Evolutionary conservation across 1,284 basidiomycete species (phyloP).

Genomic region (Papiliotrema nemorosa): DNA sequence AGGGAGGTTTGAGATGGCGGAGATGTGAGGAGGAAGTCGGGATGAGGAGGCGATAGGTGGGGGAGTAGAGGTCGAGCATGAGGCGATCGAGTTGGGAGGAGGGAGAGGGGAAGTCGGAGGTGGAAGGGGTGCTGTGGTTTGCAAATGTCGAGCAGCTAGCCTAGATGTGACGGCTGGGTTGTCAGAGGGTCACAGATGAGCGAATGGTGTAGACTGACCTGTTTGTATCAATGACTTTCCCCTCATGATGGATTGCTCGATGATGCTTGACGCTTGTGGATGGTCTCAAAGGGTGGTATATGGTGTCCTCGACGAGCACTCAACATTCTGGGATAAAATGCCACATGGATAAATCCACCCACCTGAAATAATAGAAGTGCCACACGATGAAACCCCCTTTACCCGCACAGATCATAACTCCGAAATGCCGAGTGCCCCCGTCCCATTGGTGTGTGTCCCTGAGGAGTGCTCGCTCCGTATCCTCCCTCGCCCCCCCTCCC

Average conservation of each 20-base stretch:
- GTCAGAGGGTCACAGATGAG: neutral
- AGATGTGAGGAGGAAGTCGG: neutral
- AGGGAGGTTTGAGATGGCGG: conserved; percentile 33
- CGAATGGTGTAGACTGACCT: neutral
- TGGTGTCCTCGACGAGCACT: neutral
- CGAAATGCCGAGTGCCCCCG: conserved; percentile 3
- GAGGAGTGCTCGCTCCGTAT: neutral
- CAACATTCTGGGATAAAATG: conserved; percentile 2
- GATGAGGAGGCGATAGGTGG: conserved; percentile 13
- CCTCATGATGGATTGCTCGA: conserved; percentile 3
- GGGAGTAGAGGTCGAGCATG: conserved; percentile 16
- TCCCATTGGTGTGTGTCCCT: neutral
- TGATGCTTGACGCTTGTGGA: neutral
- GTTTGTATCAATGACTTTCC: neutral
- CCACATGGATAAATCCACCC: neutral
- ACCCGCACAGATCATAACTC: conserved; percentile 15
- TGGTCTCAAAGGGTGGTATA: neutral
- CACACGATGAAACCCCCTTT: neutral
- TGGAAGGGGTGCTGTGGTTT: conserved; percentile 33
- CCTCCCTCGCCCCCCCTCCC: conserved; percentile 22
- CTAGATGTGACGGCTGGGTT: conserved; percentile 11
- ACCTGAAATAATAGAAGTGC: neutral
- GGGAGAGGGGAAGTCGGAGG: conserved; percentile 20
- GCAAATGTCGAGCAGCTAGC: conserved; percentile 17
- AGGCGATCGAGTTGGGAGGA: conserved; percentile 51